A percentile compares a stretch with the other conserved stretches of the same genome.
These are phyloP conservation scores for Ceratocystiopsis brevicomis DNA, from an alignment of 2,329 filamentous ascomycete species.

Conservation along the genomic window DNA sequence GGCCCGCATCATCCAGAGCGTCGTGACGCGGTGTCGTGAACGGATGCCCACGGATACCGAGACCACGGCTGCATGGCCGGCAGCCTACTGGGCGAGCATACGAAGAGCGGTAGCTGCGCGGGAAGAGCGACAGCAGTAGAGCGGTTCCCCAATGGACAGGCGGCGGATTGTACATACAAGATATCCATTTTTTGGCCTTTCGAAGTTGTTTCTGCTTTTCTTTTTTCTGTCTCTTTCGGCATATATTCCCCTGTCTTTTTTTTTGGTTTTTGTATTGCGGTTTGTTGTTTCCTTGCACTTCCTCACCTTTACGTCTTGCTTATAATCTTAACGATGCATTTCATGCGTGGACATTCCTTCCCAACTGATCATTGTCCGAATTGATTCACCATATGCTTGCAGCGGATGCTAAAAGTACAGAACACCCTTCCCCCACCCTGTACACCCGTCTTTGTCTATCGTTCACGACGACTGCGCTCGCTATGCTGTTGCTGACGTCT, in stretches of 20 bases:
- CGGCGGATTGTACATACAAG: not conserved
- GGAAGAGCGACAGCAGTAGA: slow-evolving; percentile 10
- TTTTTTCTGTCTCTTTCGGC: not conserved
- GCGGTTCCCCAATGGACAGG: not conserved
- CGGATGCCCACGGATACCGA: slow-evolving; percentile 40
- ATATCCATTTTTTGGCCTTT: slow-evolving; percentile 10
- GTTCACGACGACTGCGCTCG: too few species aligned
- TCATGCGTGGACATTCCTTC: too few species aligned
- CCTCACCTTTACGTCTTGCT: not conserved
- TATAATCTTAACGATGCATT: too few species aligned
- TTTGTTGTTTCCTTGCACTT: not conserved
- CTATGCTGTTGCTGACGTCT: too few species aligned
- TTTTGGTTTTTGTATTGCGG: not conserved
- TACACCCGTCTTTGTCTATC: too few species aligned
- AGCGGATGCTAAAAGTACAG: too few species aligned
- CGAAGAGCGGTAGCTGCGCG: slow-evolving; percentile 27
- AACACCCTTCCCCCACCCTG: too few species aligned
- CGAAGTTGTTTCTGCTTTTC: slow-evolving; percentile 11
- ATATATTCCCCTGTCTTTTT: not conserved
- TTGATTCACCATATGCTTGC: too few species aligned
- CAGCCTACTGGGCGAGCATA: slow-evolving; percentile 42
- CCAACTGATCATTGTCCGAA: too few species aligned
- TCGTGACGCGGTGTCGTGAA: slow-evolving; percentile 38
- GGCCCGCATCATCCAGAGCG: slow-evolving; percentile 41
- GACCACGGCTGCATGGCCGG: slow-evolving; percentile 34